Base-by-base conservation (phyloP, 805 yeast species). In the Ogataea philodendri region DNA sequence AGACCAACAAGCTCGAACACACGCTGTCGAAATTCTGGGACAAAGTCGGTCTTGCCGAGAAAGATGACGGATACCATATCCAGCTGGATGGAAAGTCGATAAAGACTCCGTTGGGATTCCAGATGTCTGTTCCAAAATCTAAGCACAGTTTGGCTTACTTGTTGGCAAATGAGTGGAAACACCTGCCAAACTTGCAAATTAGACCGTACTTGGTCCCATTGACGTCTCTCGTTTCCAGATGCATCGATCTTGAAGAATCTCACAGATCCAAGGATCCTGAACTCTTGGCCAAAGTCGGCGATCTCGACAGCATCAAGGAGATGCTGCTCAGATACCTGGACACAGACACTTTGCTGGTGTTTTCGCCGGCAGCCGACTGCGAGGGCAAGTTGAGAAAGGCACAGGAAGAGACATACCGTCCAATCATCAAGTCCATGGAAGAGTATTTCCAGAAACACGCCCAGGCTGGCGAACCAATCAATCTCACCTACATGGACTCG, bases 281-380 rank as follows among this genome's bases (percentile, higher is more conserved):
- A 32, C 56, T 71, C 32, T 57, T 68, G 10, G 74, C 80, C 26
- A 82, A 83, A 55, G 70, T 80, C 23, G 88, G 89, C 7, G 74
- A 68, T 42, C 62, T 76, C 26, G 73, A 69, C 4, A 74, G 72
- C 26, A 74, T 86, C 14, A 72, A 76, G 42, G 60, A 69, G 26
- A 74, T 73, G 44, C 63, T 93, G 43, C 64, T 90, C 52, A 77
- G 89, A 37, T 93, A 89, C 55, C 67, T 94, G 40, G 98, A 93
- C 58, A 93, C 98, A 0, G 99, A 93, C 60, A 88, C 97, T 2
- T 66, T 95, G 44, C 69, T 93, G 35, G 87, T 90, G 7, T 83
- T 89, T 53, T 80, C 96, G 1, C 95, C 96, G 9, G 46, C 50
- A 8, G 69, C 66, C 26, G 97, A 90, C 57, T 87, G 84, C 55